phyloP scores from a whole-genome alignment of 2,329 filamentous ascomycete species.

The Pseudogymnoascus sp. region DNA sequence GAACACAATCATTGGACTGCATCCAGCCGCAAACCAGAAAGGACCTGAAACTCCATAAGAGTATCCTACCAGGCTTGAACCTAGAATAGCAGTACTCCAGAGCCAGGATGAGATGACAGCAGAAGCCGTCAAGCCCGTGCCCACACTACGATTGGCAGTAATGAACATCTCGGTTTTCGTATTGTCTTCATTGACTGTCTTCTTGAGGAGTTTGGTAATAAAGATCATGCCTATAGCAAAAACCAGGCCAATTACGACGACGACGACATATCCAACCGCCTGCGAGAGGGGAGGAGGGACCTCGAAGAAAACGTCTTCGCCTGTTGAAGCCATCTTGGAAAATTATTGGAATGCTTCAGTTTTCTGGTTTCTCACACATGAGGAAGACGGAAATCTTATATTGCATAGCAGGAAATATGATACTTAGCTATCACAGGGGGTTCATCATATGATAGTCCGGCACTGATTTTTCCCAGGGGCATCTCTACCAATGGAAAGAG shows the following conservation, averaged over 20 bases:
- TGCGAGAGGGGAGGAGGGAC: slow-evolving; percentile 31
- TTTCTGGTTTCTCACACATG: not conserved
- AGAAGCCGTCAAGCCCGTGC: slow-evolving; percentile 44
- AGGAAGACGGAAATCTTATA: slow-evolving; percentile 5
- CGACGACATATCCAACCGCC: slow-evolving; percentile 36
- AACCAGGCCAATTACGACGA: slow-evolving; percentile 34
- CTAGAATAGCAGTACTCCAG: slow-evolving; percentile 46
- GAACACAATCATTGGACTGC: slow-evolving; percentile 48
- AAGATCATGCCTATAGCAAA: slow-evolving; percentile 41
- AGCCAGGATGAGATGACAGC: slow-evolving; percentile 49
- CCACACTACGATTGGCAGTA: slow-evolving; percentile 44
- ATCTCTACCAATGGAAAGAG: too few species aligned
- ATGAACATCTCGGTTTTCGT: slow-evolving; percentile 49
- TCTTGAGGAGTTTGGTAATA: slow-evolving; percentile 40
- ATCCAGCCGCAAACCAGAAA: slow-evolving; percentile 48
- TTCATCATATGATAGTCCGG: too few species aligned
- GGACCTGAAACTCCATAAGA: slow-evolving; percentile 47
- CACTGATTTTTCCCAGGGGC: too few species aligned
- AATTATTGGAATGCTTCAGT: not conserved
- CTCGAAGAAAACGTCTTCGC: slow-evolving; percentile 11
- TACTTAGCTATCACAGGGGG: not conserved
- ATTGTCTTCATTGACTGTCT: slow-evolving; percentile 43
- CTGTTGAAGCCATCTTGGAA: not conserved
- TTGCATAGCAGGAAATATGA: not conserved
- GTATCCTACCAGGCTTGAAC: slow-evolving; percentile 44